Base-by-base conservation (phyloP, 1,139 yeast species). In the Nakaseomyces kungkrabaensis region DNA sequence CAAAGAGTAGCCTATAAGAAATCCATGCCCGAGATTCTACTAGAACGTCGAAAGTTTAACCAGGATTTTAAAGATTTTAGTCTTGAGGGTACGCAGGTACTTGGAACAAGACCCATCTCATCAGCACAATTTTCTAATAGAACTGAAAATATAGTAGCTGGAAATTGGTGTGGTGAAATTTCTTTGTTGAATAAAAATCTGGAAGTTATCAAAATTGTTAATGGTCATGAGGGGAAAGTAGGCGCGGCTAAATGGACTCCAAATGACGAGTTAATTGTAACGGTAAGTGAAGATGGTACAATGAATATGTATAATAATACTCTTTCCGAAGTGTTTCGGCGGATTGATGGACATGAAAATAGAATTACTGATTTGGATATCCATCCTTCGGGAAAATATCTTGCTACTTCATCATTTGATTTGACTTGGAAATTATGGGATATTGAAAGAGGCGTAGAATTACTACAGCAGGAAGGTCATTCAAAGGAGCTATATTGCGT, bases 361-460 rank as follows among this genome's bases (percentile, higher is more conserved):
- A 73, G 97, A 50, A 82, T 89, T 0, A 75, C 85, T 0, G 72
- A 77, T n/a, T 68, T 82, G 0, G 74, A 76, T 43, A 77, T 79
- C 54, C 96, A 89, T 62, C 96, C 96, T 0, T 60, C 70, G 2
- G 79, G 80, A 0, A 58, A 67, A 3, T 78, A 67, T 56, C 60
- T 81, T 1, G 85, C 82, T 0, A 75, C 89, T 26, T 85, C 96
- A 0, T 88, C 97, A 0, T 83, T 77, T 60, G 98, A 92, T 65
- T 76, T 75, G 53, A 88, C 96, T 0, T 92, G 97, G 97, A 76
- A 88, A 53, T 65, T 89, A 5, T 89, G 96, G 95, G 97, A 92
- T 65, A 55, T 79, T 0, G 69, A 70, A 9, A 76, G 72, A 1
- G 72, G 71, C 45, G 58, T 61, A 31, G 76, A 76, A 50, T 56